phyloP scores from a whole-genome alignment of 495 filamentous ascomycete genomes.

The Aspergillus haitiensis region DNA sequence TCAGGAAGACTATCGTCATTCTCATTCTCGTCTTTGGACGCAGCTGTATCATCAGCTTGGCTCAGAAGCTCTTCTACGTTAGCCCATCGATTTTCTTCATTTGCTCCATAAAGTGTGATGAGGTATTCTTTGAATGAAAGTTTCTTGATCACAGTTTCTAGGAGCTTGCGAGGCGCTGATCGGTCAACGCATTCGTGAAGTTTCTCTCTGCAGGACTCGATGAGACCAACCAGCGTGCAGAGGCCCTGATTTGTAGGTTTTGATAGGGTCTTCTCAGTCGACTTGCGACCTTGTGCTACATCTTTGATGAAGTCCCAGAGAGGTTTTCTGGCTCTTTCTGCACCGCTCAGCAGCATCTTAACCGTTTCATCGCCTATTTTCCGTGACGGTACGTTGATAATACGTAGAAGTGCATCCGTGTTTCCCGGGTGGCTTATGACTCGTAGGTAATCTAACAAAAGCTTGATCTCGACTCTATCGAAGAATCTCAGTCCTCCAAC shows the following conservation, averaged over 20 bases:
- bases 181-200: slow-evolving; percentile 50
- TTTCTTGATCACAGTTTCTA: slow-evolving; percentile 72
- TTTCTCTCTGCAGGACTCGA: slow-evolving; percentile 60
- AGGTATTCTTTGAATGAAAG: slow-evolving; percentile 74
- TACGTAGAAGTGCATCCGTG: slow-evolving; percentile 80
- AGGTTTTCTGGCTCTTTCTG: slow-evolving; percentile 59
- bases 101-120: slow-evolving; percentile 64
- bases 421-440: slow-evolving; percentile 83
- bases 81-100: slow-evolving; percentile 82
- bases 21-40: slow-evolving; percentile 34
- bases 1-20: slow-evolving; percentile 71
- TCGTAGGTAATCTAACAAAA: slow-evolving; percentile 83
- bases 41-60: slow-evolving; percentile 65
- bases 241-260: slow-evolving; percentile 66
- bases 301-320: slow-evolving; percentile 74
- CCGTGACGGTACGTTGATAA: slow-evolving; percentile 82
- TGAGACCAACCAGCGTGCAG: slow-evolving; percentile 59
- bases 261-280: slow-evolving; percentile 64
- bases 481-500: slow-evolving; percentile 91
- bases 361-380: slow-evolving; percentile 82
- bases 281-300: slow-evolving; percentile 67
- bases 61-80: slow-evolving; percentile 86
- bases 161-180: slow-evolving; percentile 64
- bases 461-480: slow-evolving; percentile 87
- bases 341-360: slow-evolving; percentile 72